Evolutionary conservation across 140 eudicot genomes (phyloP).

Genomic region (Stevia rebaudiana): DNA sequence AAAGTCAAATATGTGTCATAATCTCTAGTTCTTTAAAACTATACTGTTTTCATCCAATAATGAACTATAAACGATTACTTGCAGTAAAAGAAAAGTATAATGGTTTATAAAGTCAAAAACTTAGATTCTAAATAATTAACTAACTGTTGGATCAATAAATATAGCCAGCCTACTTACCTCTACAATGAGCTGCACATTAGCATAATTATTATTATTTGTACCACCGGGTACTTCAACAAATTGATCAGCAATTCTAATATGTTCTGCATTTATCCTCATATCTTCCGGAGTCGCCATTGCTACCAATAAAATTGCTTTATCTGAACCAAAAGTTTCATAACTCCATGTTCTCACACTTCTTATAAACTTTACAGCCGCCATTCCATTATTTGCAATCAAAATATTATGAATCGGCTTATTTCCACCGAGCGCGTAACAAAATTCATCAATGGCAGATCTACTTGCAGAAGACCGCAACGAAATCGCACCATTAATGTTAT

Average conservation of each 20-base stretch:
- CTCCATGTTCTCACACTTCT: conserved; percentile 95
- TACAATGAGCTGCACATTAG: conserved; percentile 96
- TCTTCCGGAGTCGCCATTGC: conserved; percentile 99
- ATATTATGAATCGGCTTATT: conserved; percentile 86
- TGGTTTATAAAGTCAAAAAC: not conserved
- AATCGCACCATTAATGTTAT: conserved; percentile 41
- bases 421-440: conserved; percentile 86
- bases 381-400: conserved; percentile 91
- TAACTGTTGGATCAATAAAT: not conserved
- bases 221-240: conserved; percentile 99
- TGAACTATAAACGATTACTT: too few relatives aligned
- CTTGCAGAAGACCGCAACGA: conserved; percentile 53
- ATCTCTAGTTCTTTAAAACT: not conserved
- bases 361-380: conserved; percentile 98
- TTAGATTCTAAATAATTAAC: too few relatives aligned
- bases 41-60: not conserved
- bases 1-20: too few relatives aligned
- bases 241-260: conserved; percentile 96
- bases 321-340: conserved; percentile 92
- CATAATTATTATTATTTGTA: conserved; percentile 90
- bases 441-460: conserved; percentile 62
- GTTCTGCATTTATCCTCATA: conserved; percentile 97
- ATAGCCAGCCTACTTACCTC: conserved; percentile 45
- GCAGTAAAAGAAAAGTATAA: not conserved
- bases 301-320: conserved; percentile 85